Evolutionary conservation across 192 early-diverging fungal genomes (phyloP), one percentile per base, ranked within the genome.

Genomic region (Coemansia sp.): DNA sequence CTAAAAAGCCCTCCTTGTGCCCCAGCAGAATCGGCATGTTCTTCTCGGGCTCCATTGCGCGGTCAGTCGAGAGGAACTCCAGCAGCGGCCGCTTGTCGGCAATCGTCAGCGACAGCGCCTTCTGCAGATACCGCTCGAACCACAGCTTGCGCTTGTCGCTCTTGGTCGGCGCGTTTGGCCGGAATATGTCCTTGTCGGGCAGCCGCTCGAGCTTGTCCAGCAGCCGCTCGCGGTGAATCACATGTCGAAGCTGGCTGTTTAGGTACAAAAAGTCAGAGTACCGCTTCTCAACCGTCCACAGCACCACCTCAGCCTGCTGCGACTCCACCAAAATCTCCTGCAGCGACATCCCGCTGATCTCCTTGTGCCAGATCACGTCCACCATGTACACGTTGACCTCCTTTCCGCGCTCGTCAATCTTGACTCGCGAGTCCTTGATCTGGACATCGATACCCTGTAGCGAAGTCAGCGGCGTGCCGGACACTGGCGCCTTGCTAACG

Each of bases 231-330:
- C 43, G 34, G 46, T 66, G 53, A 34, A 71, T 64, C 4, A 64
- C 62, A 19, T 76, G 58, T 28, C 67, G 70, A 69, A 93, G 88
- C 83, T 87, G 85, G 30, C 67, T 71, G 75, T 96, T 91, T 19
- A 96, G 71, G 22, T 75, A 55, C 28, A 91, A 58, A 71, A 96
- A 93, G 63, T 96, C 93, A 2, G 84, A 82, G 63, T 93, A 94
- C 26, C 84, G 72, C 64, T 96, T 96, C 59, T 92, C 90, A 41
- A 92, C 79, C 8, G 82, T 85, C 92, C 93, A 94, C 42, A 90
- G 58, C 35, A 83, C 81, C 26, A 80, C 77, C 32, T 73, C 78
- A 10, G 55, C 40, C 46, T 57, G 64, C 58, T 67, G 64, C 50
- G 75, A 58, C 31, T 72, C 70, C 10, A 59, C 58, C 29, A 73